Evolutionary conservation across 805 yeast species (phyloP), one percentile per base, ranked within the genome.

Genomic region (Lachancea thermotolerans): DNA sequence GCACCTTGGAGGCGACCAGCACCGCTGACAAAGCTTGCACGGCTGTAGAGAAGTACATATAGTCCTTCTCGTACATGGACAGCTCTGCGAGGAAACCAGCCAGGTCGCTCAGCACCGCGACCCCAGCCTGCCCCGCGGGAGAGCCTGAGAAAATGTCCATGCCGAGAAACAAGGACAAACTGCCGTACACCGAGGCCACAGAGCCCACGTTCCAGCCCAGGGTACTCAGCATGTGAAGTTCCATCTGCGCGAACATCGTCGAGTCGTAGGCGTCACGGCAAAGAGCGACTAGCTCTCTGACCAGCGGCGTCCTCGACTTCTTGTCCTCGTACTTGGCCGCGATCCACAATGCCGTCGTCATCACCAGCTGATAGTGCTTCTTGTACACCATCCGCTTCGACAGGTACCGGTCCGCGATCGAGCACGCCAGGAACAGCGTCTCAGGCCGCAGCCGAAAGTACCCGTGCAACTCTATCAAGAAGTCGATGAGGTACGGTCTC

Each of bases 301-400:
- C 70, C 30, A 81, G 75, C 15, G 91, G 91, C 31, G 81, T 75
- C 45, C 81, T 69, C 46, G 74, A 74, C 56, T 87, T 76, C 59
- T 79, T 78, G 50, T 86, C 88, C 50, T 76, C 77, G 39, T 78
- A 71, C 60, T 89, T 89, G 37, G 93, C 78, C 2, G 96, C 93
- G 15, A 89, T 78, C 95, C 96, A 87, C 39, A 89, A 67, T 25
- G 95, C 83, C 0, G 95, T 83, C 52, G 91, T 81, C 28, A 91
- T 90, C 25, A 88, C 85, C 45, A 89, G 70, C 61, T 87, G 96
- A 56, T 84, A 81, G 59, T 88, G 96, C 50, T 82, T 85, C 53
- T 81, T 78, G 61, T 81, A 79, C 2, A 87, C 88, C 8, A 86
- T 78, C 49, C 96, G 72, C 56, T 78, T 81, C 42, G 93, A 81